Evolutionary conservation across 192 early-diverging fungal species (phyloP).

Genomic region (Funneliformis geosporum): DNA sequence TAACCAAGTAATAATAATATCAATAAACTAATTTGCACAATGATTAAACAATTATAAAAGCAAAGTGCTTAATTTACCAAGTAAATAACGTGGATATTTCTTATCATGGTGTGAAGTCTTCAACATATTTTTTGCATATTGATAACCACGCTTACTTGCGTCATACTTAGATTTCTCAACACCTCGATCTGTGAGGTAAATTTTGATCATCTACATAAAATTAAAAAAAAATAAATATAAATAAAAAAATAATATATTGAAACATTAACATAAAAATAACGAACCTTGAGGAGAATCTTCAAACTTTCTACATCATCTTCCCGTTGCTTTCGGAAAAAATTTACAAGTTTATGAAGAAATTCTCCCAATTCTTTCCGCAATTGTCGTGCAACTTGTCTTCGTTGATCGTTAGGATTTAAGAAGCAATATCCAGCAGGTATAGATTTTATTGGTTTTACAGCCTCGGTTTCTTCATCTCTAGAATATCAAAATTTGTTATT

Average conservation of each 20-base stretch:
- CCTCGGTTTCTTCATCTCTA: constrained; percentile 43
- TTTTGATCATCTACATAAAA: constrained; percentile 39
- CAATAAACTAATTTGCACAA: not conserved
- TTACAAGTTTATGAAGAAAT: constrained; percentile 53
- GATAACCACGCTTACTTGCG: constrained; percentile 53
- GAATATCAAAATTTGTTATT: constrained; percentile 25
- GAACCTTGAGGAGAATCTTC: constrained; percentile 65
- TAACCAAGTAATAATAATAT: not conserved
- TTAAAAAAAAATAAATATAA: not conserved
- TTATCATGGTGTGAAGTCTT: constrained; percentile 51
- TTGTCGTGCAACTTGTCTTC: constrained; percentile 46
- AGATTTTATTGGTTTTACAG: constrained; percentile 41
- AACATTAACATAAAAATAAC: not conserved
- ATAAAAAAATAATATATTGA: too few relatives aligned
- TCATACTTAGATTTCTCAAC: constrained; percentile 52
- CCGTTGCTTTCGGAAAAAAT: constrained; percentile 49
- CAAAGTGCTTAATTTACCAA: constrained; percentile 34
- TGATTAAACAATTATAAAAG: not conserved
- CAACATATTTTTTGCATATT: constrained; percentile 51
- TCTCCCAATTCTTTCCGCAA: constrained; percentile 58
- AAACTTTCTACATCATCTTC: constrained; percentile 81
- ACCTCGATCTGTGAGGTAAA: constrained; percentile 58
- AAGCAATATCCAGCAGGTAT: constrained; percentile 72
- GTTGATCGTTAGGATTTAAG: constrained; percentile 52
- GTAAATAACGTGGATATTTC: constrained; percentile 53